Evolutionary conservation across 129 eudicot genomes (phyloP).

Genomic region (Artemisia tridentata): DNA sequence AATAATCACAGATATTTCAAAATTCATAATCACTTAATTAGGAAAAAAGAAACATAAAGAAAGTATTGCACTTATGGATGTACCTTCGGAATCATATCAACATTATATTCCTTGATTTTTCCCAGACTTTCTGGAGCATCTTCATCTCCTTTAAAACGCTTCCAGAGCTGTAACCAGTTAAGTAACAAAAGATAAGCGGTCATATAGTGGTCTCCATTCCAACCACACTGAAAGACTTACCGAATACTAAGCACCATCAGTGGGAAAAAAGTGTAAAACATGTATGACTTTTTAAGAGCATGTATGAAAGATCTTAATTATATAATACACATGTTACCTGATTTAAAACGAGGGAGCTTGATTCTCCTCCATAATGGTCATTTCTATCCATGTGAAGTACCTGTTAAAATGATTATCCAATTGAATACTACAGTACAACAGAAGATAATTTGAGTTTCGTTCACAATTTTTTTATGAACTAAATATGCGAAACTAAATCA

Average conservation of each 20-base stretch:
- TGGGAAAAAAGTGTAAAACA: background rate
- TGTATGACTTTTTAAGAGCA: background rate
- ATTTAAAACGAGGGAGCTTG: slow-evolving; percentile 62
- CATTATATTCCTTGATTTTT: slow-evolving; percentile 80
- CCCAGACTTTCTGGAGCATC: slow-evolving; percentile 68
- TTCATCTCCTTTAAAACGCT: slow-evolving; percentile 74
- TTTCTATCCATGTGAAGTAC: slow-evolving; percentile 83
- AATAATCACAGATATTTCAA: background rate
- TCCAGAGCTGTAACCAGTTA: slow-evolving; percentile 65
- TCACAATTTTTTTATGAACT: background rate
- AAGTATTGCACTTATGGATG: slow-evolving; percentile 1
- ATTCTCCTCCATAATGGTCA: slow-evolving; percentile 81
- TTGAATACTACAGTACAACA: background rate
- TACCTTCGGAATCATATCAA: slow-evolving; percentile 98
- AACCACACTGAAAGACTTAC: background rate
- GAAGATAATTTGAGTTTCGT: background rate
- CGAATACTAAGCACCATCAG: background rate
- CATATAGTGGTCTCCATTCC: background rate
- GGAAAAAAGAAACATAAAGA: background rate
- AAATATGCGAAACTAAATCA: background rate
- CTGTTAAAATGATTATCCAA: slow-evolving; percentile 38
- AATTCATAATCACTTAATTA: background rate
- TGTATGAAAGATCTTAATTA: background rate
- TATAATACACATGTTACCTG: slow-evolving; percentile 43
- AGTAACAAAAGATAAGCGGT: background rate